A percentile compares a stretch with the other conserved stretches of the same genome.
Evolutionary conservation across 108 stramenopile species (phyloP).

Genomic region (Skeletonema potamos): DNA sequence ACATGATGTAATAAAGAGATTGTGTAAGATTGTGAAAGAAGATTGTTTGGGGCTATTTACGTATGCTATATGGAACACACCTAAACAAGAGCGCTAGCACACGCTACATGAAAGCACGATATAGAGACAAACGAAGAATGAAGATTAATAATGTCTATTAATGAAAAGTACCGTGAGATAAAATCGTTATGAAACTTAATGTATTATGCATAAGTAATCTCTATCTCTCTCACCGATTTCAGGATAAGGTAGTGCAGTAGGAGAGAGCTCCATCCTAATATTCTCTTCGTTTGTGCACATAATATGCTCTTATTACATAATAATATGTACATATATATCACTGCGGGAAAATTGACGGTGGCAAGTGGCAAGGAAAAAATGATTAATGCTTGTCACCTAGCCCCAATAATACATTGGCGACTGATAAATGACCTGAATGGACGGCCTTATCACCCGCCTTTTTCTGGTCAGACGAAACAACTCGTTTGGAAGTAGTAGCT

Average conservation of each 20-base stretch:
- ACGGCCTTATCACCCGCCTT: neutral
- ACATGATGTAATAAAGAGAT: neutral
- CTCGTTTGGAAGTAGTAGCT: too few relatives aligned
- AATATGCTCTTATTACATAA: too few relatives aligned
- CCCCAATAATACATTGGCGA: neutral
- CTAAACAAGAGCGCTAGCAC: neutral
- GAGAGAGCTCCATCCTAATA: neutral
- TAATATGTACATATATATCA: too few relatives aligned
- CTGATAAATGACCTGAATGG: neutral
- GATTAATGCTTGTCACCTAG: too few relatives aligned
- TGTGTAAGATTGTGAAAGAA: too few relatives aligned
- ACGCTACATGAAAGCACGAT: too few relatives aligned
- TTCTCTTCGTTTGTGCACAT: too few relatives aligned
- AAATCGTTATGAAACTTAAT: neutral
- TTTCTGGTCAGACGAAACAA: neutral
- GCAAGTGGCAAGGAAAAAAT: too few relatives aligned
- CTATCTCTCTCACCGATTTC: neutral
- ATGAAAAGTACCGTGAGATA: neutral
- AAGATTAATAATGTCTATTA: neutral
- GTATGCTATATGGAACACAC: neutral
- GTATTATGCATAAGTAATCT: too few relatives aligned
- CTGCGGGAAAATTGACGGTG: too few relatives aligned
- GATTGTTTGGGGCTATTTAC: neutral
- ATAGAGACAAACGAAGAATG: neutral
- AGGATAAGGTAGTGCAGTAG: neutral